Base-by-base conservation (phyloP, 1,139 yeast species). In the Nakaseomyces delphensis region DNA sequence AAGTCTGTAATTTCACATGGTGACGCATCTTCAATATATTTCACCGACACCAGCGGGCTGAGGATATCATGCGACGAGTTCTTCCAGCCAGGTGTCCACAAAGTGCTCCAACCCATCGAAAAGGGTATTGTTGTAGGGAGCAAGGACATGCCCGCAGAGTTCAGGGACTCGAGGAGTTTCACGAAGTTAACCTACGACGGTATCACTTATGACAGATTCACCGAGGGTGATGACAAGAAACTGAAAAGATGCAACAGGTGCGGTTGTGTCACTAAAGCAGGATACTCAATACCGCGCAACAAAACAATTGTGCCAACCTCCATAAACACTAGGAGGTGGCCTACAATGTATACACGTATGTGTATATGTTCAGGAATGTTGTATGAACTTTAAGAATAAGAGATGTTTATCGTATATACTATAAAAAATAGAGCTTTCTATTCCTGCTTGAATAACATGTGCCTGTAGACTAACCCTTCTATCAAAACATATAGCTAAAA, bases 311-410 rank as follows among this genome's bases (percentile, higher is more conserved):
- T 59, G 5, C 55, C 62, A 6, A 62, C 63, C 18, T 47, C 54
- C 36, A 59, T 57, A 8, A 56, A 54, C 23, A 60, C 65, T 1
- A 60, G 58, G 43, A 53, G 65, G 46, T 62, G 65, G 65, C 62
- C 64, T 8, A 59, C 62, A 2, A 54, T 61, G 52, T 61, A 60
- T 40, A 54, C 62, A 15, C 51, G 63, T 29, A 51, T 53, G 19
- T 62, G 65, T 44, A 55, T 59, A 6, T 62, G 65, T 44, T 60
- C 65, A 4, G 65, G 65, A 3, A 52, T 60, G 43, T 45, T 62
- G 6, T 60, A 59, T 35, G 65, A 60, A 41, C 40, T 60, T 25
- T 25, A 25, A 25, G n/a, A 8, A 25, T 10, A 6, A 25, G 8
- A 25, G 4, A 25, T n/a, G n/a, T n/a, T n/a, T n/a, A n/a, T n/a